Evolutionary conservation across 2,329 filamentous ascomycete species (phyloP).

Genomic region (Apiospora hydei): DNA sequence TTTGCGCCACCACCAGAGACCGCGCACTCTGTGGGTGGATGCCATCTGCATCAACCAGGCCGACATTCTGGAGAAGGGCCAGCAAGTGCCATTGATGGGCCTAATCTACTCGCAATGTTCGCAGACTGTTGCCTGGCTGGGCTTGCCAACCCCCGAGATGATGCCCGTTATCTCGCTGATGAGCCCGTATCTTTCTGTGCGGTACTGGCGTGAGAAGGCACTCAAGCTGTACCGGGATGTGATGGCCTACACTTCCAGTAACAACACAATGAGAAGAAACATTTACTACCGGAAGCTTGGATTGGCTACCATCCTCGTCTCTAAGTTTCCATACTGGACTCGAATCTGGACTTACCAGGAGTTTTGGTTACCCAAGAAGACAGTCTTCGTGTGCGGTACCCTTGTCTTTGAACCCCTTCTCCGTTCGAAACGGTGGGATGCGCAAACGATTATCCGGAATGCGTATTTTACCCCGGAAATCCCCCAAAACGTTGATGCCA

Average conservation of each 20-base stretch:
- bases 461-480: background rate
- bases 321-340: background rate
- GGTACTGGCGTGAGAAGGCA: background rate
- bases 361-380: background rate
- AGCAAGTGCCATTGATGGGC: constrained; percentile 27
- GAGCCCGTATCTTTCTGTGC: background rate
- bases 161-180: background rate
- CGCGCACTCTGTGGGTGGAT: constrained; percentile 27
- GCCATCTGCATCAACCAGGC: constrained; percentile 31
- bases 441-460: background rate
- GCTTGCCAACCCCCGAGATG: background rate
- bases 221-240: background rate
- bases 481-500: background rate
- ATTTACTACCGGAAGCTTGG: background rate
- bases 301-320: background rate
- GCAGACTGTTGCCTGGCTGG: background rate
- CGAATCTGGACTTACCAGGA: constrained; percentile 1
- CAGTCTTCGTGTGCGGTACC: background rate
- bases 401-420: background rate
- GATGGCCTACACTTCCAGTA: background rate
- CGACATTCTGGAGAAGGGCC: constrained; percentile 3
- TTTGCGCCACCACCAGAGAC: background rate
- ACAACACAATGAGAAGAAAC: background rate
- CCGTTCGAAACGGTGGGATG: background rate
- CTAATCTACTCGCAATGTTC: constrained; percentile 23